Evolutionary conservation across 176 grass and related monocot genomes (phyloP).

Genomic region (Cenchrus fungigraminus): DNA sequence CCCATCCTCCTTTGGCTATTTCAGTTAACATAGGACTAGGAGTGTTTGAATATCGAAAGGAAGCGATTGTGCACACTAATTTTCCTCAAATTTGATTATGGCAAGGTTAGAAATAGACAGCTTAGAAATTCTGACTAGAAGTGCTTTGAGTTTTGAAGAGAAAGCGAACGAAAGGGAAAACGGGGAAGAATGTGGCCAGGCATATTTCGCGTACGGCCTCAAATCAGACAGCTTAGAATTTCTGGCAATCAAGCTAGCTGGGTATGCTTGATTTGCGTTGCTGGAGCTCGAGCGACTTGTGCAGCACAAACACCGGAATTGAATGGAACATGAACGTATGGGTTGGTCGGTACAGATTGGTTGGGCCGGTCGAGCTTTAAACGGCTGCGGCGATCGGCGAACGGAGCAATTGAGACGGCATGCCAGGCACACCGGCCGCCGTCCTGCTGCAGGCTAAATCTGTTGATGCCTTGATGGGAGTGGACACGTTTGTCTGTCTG

Average conservation of each 20-base stretch:
- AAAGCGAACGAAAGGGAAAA: not conserved
- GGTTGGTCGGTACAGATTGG: not conserved
- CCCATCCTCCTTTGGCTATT: not conserved
- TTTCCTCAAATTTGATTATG: not conserved
- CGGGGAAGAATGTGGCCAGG: not conserved
- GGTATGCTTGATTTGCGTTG: not conserved
- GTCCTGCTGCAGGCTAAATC: not conserved
- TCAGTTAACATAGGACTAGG: not conserved
- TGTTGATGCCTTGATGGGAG: not conserved
- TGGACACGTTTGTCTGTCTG: not conserved
- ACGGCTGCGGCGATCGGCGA: not conserved
- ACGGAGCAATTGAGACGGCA: not conserved
- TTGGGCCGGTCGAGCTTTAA: not conserved
- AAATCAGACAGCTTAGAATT: not conserved
- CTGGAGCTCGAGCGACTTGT: not conserved
- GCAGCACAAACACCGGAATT: not conserved
- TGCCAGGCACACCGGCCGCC: not conserved
- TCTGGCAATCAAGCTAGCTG: not conserved
- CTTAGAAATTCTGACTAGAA: not conserved
- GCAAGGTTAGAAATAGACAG: not conserved
- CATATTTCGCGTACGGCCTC: not conserved
- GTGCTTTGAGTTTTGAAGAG: not conserved
- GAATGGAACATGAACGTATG: not conserved
- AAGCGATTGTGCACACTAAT: not conserved
- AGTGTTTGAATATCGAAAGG: not conserved